A percentile compares a stretch with the other conserved stretches of the same genome.
These are phyloP conservation scores for Polyporus arcularius DNA, from an alignment of 768 basidiomycete species.

Conservation along the genomic window DNA sequence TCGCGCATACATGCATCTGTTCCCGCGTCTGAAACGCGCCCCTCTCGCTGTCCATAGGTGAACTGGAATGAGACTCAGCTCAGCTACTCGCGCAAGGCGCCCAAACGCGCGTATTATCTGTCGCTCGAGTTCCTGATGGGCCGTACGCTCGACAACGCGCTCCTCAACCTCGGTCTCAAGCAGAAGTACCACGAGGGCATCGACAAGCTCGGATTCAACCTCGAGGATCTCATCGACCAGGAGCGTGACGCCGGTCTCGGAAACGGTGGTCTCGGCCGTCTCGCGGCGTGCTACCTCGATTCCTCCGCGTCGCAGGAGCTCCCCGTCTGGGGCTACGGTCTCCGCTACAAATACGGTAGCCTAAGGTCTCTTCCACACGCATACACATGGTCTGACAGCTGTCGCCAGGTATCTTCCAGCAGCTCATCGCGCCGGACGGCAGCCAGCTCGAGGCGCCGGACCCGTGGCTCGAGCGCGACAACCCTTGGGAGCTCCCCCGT, in stretches of 20 bases:
- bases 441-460: conserved; percentile 87
- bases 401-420: conserved; percentile 73
- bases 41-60: conserved; percentile 40
- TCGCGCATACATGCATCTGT: conserved; percentile 1
- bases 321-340: conserved; percentile 94
- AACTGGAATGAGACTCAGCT: conserved; percentile 88
- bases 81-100: conserved; percentile 75
- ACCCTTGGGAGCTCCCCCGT: conserved; percentile 88
- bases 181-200: conserved; percentile 68
- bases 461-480: conserved; percentile 87
- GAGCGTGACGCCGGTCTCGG: conserved; percentile 96
- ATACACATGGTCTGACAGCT: neutral
- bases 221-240: conserved; percentile 83
- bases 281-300: conserved; percentile 97
- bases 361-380: neutral
- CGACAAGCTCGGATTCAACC: conserved; percentile 80
- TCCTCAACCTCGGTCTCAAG: conserved; percentile 89
- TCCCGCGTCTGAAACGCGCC: neutral
- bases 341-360: conserved; percentile 86
- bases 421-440: conserved; percentile 83
- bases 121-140: conserved; percentile 94
- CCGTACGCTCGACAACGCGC: conserved; percentile 73
- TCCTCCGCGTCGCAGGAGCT: conserved; percentile 89
- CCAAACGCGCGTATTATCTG: conserved; percentile 93
- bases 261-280: conserved; percentile 92